A percentile compares a stretch with the other conserved stretches of the same genome.
These are phyloP conservation scores for Oxyria digyna DNA, from an alignment of 148 eudicot genomes.

Conservation along the genomic window DNA sequence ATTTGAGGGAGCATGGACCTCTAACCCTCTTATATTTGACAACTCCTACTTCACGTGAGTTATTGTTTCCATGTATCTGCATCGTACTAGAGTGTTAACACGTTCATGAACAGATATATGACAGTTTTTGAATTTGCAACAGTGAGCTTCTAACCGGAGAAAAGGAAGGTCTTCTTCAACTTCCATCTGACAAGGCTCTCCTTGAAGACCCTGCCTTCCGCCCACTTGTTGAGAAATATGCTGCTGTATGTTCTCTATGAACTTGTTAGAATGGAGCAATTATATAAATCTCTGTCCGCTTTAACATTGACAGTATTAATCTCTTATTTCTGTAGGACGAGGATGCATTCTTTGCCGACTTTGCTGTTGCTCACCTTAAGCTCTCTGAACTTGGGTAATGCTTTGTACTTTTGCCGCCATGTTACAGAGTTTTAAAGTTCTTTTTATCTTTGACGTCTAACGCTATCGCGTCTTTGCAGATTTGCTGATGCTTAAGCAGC, in stretches of 20 bases:
- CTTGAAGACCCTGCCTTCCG: constrained; percentile 67
- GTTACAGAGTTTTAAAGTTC: not conserved
- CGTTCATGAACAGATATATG: no score
- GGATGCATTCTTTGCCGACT: constrained; percentile 91
- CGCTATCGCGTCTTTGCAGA: not conserved
- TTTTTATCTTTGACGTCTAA: not conserved
- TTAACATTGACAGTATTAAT: no score
- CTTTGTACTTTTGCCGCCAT: not conserved
- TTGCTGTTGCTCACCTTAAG: constrained; percentile 77
- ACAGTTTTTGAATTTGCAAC: not conserved
- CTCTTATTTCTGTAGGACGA: constrained; percentile 42
- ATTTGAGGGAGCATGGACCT: constrained; percentile 91
- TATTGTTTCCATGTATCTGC: not conserved
- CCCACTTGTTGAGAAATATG: constrained; percentile 83
- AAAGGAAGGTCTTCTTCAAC: constrained; percentile 83
- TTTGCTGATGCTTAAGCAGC: constrained; percentile 5
- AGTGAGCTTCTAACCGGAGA: constrained; percentile 89
- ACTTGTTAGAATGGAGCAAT: not conserved
- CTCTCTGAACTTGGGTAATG: constrained; percentile 92
- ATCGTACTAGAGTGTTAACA: not conserved
- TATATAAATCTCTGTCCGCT: no score
- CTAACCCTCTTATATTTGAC: constrained; percentile 81
- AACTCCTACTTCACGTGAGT: constrained; percentile 77
- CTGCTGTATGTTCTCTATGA: constrained; percentile 37
- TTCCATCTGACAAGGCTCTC: constrained; percentile 87